Evolutionary conservation across 805 yeast genomes (phyloP), one percentile per base, ranked within the genome.

Genomic region (Cyberlindnera xishuangbannaensis): DNA sequence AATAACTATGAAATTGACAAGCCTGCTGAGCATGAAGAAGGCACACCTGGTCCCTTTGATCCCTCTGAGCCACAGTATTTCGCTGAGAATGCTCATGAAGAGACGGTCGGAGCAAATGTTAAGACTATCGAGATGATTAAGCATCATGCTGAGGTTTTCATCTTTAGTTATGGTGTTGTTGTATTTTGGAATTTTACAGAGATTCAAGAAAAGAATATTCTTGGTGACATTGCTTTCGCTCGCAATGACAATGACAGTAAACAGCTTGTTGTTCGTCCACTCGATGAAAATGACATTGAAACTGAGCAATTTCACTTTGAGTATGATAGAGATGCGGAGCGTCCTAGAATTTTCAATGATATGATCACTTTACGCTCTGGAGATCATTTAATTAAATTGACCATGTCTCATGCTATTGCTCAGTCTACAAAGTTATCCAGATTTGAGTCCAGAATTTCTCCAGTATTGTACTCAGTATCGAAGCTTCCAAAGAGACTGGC

Each of bases 111-210:
- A 8, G 13, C 46, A 6, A 39, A 34, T 24, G 39, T 36, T 2
- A 45, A 51, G 22, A 30, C 40, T 11, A 28, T 44, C 15, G 53
- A 43, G 14, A 44, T 37, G 51, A 48, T 47, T n/a, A 47, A 52
- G 32, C 58, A 57, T 28, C 84, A 79, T 53, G 90, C 96, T 0
- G 97, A 90, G 51, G 71, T 92, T 67, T 92, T 92, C 51, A 73
- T 92, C 11, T 77, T 90, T 54, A 78, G 76, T 33, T 92, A 92
- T 55, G 98, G 98, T 15, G 95, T 90, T 11, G 86, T 92, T n/a
- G 97, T 92, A 15, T 88, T 92, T 51, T 92, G 98, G 98, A 92
- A 92, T 52, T 87, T 92, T 48, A 77, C 90, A 3, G 96, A 87
- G 53, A 67, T 74, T 7, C 96, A 92, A 53, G 98, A 92, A 51